phyloP scores from a whole-genome alignment of 768 basidiomycete species.

The Clavulina sp. region DNA sequence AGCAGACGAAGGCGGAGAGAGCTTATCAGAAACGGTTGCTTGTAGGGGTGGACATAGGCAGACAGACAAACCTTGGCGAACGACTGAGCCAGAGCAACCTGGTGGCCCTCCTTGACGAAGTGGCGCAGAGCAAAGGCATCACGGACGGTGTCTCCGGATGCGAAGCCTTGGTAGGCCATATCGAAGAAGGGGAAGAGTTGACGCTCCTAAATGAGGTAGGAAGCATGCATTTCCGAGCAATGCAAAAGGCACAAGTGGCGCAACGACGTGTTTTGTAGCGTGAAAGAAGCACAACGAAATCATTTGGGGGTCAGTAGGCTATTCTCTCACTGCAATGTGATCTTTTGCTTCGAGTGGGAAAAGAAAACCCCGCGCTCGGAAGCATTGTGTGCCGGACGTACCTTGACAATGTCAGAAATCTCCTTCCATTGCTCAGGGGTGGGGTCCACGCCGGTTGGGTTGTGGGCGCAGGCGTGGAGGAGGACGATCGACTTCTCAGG shows the following conservation, averaged over 20 bases:
- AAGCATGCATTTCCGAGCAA: no score
- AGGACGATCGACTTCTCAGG: constrained; percentile 73
- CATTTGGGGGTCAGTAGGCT: no score
- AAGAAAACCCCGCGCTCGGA: neutral
- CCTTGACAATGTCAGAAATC: constrained; percentile 67
- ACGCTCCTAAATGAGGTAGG: constrained; percentile 43
- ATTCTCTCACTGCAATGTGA: no score
- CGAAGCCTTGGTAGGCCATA: constrained; percentile 99
- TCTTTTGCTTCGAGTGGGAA: no score
- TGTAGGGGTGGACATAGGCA: neutral
- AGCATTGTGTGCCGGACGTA: constrained; percentile 6
- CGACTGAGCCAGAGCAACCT: constrained; percentile 79
- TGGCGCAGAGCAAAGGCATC: constrained; percentile 93
- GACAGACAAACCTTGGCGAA: constrained; percentile 57
- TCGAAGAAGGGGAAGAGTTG: constrained; percentile 96
- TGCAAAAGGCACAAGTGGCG: no score
- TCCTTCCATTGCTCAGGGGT: constrained; percentile 84
- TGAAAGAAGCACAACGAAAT: no score
- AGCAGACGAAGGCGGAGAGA: neutral
- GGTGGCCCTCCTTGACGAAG: constrained; percentile 82
- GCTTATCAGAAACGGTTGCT: no score
- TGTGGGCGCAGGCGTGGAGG: constrained; percentile 95
- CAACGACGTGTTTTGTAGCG: no score
- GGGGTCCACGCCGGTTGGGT: constrained; percentile 82
- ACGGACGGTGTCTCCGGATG: constrained; percentile 74